Base-by-base conservation (phyloP, 179 eudicot species). In the Silene vulgaris region DNA sequence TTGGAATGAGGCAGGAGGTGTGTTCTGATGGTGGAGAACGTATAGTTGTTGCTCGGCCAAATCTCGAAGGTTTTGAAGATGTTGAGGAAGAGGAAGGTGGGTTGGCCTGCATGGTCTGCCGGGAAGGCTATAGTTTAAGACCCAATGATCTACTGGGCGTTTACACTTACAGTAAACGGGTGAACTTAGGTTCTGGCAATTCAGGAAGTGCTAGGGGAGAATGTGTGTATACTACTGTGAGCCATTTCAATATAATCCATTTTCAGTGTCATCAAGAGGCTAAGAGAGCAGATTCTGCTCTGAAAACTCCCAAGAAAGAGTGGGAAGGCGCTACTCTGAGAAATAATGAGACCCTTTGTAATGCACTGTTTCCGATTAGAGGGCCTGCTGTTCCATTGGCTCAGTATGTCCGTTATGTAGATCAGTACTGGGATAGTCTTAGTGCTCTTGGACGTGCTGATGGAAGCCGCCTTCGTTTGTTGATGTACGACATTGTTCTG, bases 261-360 rank as follows among this genome's bases (percentile, higher is more conserved):
- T 95, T 90, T 79, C 97, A 92, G 83, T 95, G 99, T 76, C 99
- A 95, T 84, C 97, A 92, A 79, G 99, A 95, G 83, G 99, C 99
- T 65, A 95, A 95, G 83, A 81, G 97, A 84, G 99, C 99, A 1
- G 99, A 95, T 83, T 97, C 99, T 67, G 92, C 90, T 75, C 84
- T 95, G 43, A 95, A 71, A 81, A 86, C 71, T 76, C 97, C 99
- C 3, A 95, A 95, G 81, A 95, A 95, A 81, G 99, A 95, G 79
- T 95, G 99, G 99, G 99, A 95, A 69, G 99, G 99, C 28, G 99
- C 99, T 61, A 87, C 99, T 63, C 92, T 95, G 37, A 83, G 99
- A 69, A 95, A 95, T 82, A 95, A 92, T 6, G 99, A 90, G 77
- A 95, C 99, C 23, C 96, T 95, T 5, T 95, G 99, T 84, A 95